Base-by-base conservation (phyloP, 148 eudicot genomes). In the Silene conica region DNA sequence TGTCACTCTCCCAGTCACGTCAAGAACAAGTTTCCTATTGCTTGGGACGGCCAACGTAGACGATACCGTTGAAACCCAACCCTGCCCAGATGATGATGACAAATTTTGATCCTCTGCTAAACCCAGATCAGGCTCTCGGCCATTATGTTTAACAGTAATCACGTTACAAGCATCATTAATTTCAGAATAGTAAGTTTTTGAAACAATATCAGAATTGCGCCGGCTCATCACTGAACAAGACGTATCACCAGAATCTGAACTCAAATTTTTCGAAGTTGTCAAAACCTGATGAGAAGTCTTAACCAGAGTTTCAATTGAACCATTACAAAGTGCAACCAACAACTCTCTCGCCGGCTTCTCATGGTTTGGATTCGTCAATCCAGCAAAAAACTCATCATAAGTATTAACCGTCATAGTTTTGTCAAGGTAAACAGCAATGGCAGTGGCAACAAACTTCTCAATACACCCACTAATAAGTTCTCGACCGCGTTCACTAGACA, bases 361-460 rank as follows among this genome's bases (percentile, higher is more conserved):
- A 31, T 96, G 96, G 72, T 86, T 92, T 0, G 97, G 95, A 75
- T 92, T 96, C 1, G 97, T 90, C 77, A 92, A 68, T 15, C 96
- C 97, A 19, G 91, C 85, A 67, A 92, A 96, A 10, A 96, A 8
- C 70, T 92, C 94, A 61, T 90, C 87, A 26, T 86, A 96, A 10
- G 93, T 82, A 74, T 96, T 96, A 20, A 96, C 82, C 70, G 82
- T 67, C 87, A 85, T 82, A 0, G 97, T 96, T 69, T 88, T 96
- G 50, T 92, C 97, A 11, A 96, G 92, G 74, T 88, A 92, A 59
- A 88, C 95, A 26, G 90, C 76, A 56, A 96, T 83, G 0, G 90
- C 89, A 6, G 91, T 89, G 79, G 91, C 86, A 69, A 96, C 96
- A 76, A 92, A 83, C 69, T 71, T 62, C 62, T 86, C 86, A 26